Conservation (phyloP, 129 eudicot species). For the Saussurea involucrata region DNA sequence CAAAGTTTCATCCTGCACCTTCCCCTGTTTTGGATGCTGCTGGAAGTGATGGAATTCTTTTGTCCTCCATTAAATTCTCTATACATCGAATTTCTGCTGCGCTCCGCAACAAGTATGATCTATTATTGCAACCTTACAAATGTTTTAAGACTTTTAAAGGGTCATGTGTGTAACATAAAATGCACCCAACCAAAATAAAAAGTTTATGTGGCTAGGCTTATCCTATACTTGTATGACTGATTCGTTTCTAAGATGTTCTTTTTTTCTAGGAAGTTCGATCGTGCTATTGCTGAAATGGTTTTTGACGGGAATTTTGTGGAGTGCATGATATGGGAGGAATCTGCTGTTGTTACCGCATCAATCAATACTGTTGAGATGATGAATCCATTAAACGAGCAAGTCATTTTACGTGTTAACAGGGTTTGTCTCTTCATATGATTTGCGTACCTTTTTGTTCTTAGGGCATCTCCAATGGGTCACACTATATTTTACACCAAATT, state of each 20-base stretch:
- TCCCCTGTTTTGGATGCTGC: conserved; percentile 44
- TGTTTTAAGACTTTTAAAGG: background rate
- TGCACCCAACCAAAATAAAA: background rate
- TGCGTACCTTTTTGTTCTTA: background rate
- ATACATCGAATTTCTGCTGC: conserved; percentile 50
- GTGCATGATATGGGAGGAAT: conserved; percentile 72
- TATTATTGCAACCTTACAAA: background rate
- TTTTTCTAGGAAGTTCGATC: conserved; percentile 47
- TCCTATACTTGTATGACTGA: background rate
- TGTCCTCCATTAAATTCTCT: conserved; percentile 57
- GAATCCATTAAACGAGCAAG: conserved; percentile 54
- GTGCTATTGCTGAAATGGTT: conserved; percentile 54
- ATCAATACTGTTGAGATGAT: conserved; percentile 49
- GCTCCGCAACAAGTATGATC: conserved; percentile 58
- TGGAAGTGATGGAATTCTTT: conserved; percentile 46
- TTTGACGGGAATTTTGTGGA: conserved; percentile 46
- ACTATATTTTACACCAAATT: too few relatives aligned
- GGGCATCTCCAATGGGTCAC: too few relatives aligned
- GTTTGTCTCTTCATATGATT: conserved; percentile 34
- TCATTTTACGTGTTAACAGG: conserved; percentile 47
- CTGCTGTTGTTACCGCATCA: conserved; percentile 48
- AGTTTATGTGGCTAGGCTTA: too few relatives aligned
- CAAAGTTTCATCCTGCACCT: conserved; percentile 75
- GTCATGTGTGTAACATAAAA: background rate
- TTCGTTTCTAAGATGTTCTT: conserved; percentile 15